Conservation (phyloP, 805 yeast genomes). For the Cyberlindnera maritima region DNA sequence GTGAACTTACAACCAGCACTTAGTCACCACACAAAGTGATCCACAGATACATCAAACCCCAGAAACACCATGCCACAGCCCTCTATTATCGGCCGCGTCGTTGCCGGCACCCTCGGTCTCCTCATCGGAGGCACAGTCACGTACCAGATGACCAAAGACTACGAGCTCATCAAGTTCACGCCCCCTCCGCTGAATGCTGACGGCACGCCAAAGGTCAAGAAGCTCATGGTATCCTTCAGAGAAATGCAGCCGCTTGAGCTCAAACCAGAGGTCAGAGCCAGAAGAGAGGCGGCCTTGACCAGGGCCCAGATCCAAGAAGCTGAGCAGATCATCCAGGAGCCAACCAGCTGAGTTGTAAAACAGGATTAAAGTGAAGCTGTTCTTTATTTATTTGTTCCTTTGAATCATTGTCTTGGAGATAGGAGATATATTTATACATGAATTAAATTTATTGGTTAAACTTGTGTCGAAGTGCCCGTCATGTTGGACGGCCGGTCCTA, state of each 20-base stretch:
- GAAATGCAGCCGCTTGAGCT: slow-evolving; percentile 38
- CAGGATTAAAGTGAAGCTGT: no score
- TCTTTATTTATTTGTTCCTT: neutral
- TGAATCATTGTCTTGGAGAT: no score
- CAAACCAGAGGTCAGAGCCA: slow-evolving; percentile 32
- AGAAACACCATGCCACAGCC: slow-evolving; percentile 3
- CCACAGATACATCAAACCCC: neutral
- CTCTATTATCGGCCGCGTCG: slow-evolving; percentile 14
- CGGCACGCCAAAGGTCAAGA: slow-evolving; percentile 32
- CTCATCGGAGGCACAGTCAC: slow-evolving; percentile 17
- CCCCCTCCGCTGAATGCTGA: slow-evolving; percentile 41
- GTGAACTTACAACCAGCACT: neutral
- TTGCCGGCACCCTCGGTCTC: slow-evolving; percentile 20
- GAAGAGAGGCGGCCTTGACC: slow-evolving; percentile 5
- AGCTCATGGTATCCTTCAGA: slow-evolving; percentile 34
- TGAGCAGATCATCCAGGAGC: slow-evolving; percentile 19
- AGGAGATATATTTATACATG: neutral
- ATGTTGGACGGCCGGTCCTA: no score
- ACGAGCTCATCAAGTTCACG: slow-evolving; percentile 35
- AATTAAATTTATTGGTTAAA: neutral
- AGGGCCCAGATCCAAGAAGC: slow-evolving; percentile 9
- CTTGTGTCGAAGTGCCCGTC: no score
- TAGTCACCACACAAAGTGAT: no score
- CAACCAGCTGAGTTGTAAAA: slow-evolving; percentile 15
- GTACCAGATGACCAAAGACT: slow-evolving; percentile 22